These are phyloP conservation scores for Excoecaria agallocha DNA, from an alignment of 345 rosid species.

Conservation along the genomic window DNA sequence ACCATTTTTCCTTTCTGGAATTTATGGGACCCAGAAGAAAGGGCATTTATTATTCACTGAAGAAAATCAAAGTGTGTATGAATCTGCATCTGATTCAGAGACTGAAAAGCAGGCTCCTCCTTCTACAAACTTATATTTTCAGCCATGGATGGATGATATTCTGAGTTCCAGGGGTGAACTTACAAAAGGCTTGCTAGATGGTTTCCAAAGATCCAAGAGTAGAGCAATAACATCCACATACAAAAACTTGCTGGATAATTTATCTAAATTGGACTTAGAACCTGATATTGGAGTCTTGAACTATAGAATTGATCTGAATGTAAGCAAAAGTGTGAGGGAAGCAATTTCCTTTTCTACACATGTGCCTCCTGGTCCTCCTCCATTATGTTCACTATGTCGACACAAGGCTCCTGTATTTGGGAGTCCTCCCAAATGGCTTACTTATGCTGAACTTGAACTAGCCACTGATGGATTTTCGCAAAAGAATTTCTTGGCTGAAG, in stretches of 20 bases:
- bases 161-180: slow-evolving; percentile 40
- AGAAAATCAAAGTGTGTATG: slow-evolving; percentile 46
- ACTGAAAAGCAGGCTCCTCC: slow-evolving; percentile 40
- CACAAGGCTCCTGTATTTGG: slow-evolving; percentile 93
- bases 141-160: slow-evolving; percentile 55
- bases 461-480: slow-evolving; percentile 94
- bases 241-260: slow-evolving; percentile 40
- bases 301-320: slow-evolving; percentile 50
- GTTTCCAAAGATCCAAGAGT: slow-evolving; percentile 18
- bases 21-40: slow-evolving; percentile 61
- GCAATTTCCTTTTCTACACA: slow-evolving; percentile 75
- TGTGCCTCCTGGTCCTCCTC: slow-evolving; percentile 86
- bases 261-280: slow-evolving; percentile 47
- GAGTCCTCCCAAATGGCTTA: slow-evolving; percentile 91
- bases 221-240: slow-evolving; percentile 40
- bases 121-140: slow-evolving; percentile 14
- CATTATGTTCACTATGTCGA: slow-evolving; percentile 90
- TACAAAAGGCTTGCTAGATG: slow-evolving; percentile 4
- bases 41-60: slow-evolving; percentile 50
- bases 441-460: slow-evolving; percentile 84
- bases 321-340: slow-evolving; percentile 79
- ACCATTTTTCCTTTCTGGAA: slow-evolving; percentile 58
- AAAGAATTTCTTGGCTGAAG: slow-evolving; percentile 60
- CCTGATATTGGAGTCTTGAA: slow-evolving; percentile 36
- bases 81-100: slow-evolving; percentile 71